Conservation (phyloP, 352 stramenopile species). For the Globisporangium nodosum region DNA sequence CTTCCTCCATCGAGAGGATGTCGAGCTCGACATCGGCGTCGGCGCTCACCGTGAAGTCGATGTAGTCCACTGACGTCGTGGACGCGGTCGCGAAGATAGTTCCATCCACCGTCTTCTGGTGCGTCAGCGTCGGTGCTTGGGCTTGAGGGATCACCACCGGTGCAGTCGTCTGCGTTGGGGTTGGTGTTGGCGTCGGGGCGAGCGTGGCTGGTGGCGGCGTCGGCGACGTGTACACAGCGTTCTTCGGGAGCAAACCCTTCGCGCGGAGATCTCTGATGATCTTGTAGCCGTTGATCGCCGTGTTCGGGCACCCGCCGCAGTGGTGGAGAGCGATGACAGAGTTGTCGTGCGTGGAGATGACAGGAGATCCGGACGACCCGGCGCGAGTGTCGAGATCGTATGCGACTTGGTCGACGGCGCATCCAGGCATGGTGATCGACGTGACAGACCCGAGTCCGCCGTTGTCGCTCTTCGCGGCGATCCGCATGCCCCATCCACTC, state of each 20-base stretch:
- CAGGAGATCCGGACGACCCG: slow-evolving; percentile 63
- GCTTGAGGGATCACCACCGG: slow-evolving; percentile 5
- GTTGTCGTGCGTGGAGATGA: slow-evolving; percentile 57
- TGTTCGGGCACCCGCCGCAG: slow-evolving; percentile 73
- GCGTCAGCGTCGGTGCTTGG: slow-evolving; percentile 8
- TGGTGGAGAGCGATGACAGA: slow-evolving; percentile 63
- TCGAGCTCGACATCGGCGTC: slow-evolving; percentile 47
- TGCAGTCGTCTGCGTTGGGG: slow-evolving; percentile 8
- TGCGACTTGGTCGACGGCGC: slow-evolving; percentile 42
- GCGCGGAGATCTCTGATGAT: slow-evolving; percentile 47
- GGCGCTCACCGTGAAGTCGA: slow-evolving; percentile 43
- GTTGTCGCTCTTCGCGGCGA: slow-evolving; percentile 45
- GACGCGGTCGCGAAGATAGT: slow-evolving; percentile 56
- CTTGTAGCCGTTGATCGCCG: slow-evolving; percentile 60
- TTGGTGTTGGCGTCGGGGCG: slow-evolving; percentile 10
- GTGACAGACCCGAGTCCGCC: slow-evolving; percentile 29
- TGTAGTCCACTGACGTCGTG: slow-evolving; percentile 56
- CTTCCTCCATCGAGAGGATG: slow-evolving; percentile 57
- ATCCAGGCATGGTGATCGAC: slow-evolving; percentile 35
- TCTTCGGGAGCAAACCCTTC: slow-evolving; percentile 33
- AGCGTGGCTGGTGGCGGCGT: slow-evolving; percentile 5
- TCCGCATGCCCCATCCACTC: slow-evolving; percentile 56
- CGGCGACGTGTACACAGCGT: slow-evolving; percentile 22
- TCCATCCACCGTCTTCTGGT: slow-evolving; percentile 36
- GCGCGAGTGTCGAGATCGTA: slow-evolving; percentile 71